A percentile compares a stretch with the other conserved stretches of the same genome.
phyloP scores from a whole-genome alignment of 768 basidiomycete genomes.

The Auricularia auricula-judae region DNA sequence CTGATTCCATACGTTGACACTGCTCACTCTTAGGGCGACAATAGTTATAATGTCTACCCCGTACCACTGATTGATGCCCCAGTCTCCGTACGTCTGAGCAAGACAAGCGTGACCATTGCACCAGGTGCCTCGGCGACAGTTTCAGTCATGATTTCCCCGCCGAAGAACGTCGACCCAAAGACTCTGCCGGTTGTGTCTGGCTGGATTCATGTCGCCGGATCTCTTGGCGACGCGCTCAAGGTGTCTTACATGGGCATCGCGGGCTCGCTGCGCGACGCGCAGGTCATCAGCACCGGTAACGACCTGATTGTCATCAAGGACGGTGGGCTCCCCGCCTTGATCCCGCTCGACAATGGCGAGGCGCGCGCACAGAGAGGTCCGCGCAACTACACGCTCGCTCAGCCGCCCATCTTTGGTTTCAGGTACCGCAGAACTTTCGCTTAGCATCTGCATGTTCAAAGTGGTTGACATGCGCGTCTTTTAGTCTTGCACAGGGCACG shows the following conservation, averaged over 20 bases:
- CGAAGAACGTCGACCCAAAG: constrained; percentile 9
- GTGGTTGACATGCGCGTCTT: background rate
- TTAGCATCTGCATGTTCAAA: background rate
- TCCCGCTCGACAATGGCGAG: background rate
- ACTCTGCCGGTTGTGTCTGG: constrained; percentile 25
- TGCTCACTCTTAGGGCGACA: background rate
- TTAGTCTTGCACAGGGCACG: constrained; percentile 7
- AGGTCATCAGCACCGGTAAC: background rate
- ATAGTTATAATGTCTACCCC: background rate
- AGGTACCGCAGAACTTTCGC: background rate
- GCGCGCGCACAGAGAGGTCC: background rate
- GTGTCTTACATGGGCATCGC: constrained; percentile 4
- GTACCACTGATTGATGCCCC: background rate
- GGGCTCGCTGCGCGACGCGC: background rate
- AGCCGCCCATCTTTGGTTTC: background rate
- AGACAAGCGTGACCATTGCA: constrained; percentile 11
- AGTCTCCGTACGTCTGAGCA: background rate
- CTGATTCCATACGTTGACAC: background rate
- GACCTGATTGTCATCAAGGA: background rate
- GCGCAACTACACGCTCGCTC: background rate
- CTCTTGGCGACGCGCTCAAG: constrained; percentile 1
- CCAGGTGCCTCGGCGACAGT: constrained; percentile 15
- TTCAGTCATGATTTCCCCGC: constrained; percentile 14
- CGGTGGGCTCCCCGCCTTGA: background rate
- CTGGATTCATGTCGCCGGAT: constrained; percentile 14